Base-by-base conservation (phyloP, 257 asterid genomes). In the Solanum tarapatanum region DNA sequence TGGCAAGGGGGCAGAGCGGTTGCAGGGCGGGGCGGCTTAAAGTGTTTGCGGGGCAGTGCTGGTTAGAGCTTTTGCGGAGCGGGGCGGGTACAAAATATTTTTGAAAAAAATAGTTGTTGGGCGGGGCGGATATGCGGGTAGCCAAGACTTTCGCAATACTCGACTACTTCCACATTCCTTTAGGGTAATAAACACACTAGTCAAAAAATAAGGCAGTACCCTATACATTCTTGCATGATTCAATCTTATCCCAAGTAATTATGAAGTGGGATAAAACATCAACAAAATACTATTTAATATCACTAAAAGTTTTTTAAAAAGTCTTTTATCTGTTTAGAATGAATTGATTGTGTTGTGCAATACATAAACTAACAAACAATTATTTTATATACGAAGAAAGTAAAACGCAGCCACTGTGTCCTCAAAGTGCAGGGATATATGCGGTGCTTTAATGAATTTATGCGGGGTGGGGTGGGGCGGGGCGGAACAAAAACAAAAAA, bases 91-190 rank as follows among this genome's bases (percentile, higher is more conserved):
- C 62, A 51, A 51, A 17, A 51, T 51, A 51, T 16, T 51, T 51
- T 51, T 51, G 21, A 36, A 5, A 14, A 36, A 36, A 36, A 36
- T 36, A 36, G 0, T 36, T 36, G 39, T 8, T 2, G 43, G 51
- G 26, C 3, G 24, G 69, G 64, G 36, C 0, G 36, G 36, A 7
- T 62, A 62, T 10, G 7, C 32, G 8, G 32, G 94, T 97, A 23
- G 98, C 98, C 87, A 97, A 86, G 35, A 7, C 66, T 58, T 58
- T 21, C 12, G 8, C 64, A 77, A 41, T 24, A 77, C n/a, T 26
- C 17, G 10, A 16, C 39, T 45, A 11, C 37, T 45, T 79, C 26
- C 37, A 45, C 30, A 26, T 14, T 24, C 39, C 10, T 39, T 24
- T 79, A 28, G 68, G 85, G 41, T 45, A 28, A 80, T 80, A 26